Evolutionary conservation across 2,329 filamentous ascomycete genomes (phyloP), one percentile per base, ranked within the genome.

Genomic region (Colletotrichum eremochloae): DNA sequence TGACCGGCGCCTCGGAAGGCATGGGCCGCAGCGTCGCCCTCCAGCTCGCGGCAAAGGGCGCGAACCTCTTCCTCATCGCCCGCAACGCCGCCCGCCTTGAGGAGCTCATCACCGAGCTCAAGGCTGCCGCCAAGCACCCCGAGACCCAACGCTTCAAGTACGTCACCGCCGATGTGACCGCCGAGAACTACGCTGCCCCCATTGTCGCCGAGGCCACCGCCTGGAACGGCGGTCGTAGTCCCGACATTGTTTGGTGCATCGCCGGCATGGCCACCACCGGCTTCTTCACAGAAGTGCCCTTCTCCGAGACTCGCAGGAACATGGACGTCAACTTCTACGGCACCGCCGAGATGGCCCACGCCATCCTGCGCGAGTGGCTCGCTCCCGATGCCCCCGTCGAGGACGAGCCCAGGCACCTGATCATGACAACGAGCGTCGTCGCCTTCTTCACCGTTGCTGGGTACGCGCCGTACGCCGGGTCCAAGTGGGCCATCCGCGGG

Each of bases 281-380:
- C 46, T 91, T 97, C 73, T 97, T 96, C 84, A 81, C 93, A 75
- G 93, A 97, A 73, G 90, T 90, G 50, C 87, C 92, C 11, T 84
- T 94, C 64, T 84, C 90, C 9, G 88, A 88, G 14, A 84, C 95
- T 75, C 89, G 92, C 53, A 85, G 87, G 75, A 94, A 97, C 81
- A 97, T 97, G 94, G 94, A 97, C 79, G 89, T 96, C 76, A 96
- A 98, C 83, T 98, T 94, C 84, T 97, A 92, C 88, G 93, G 94
- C 61, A 91, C 91, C 40, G 92, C 92, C 52, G 96, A 97, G 80
- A 93, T 97, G 83, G 92, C 94, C 48, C 94, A 97, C 79, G 91
- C 94, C 29, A 90, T 93, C 24, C 84, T 98, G 73, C 88, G 88
- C 63, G 87, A 89, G 72, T 98, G 96, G 96, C 88, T 95, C 56